Evolutionary conservation across 371 early-diverging fungal genomes (phyloP).

Genomic region (Circinella minor): DNA sequence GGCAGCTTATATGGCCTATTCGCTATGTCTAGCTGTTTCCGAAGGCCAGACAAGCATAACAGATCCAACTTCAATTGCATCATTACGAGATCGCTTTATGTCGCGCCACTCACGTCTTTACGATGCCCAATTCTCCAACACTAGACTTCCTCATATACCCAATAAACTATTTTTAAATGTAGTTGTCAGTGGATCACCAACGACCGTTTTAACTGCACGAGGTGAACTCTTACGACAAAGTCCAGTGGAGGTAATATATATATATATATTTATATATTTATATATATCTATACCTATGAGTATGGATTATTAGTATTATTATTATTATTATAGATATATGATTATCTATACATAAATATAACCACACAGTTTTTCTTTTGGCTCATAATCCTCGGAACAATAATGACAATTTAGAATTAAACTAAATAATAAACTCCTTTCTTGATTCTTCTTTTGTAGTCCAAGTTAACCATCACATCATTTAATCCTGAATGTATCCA

Average conservation of each 20-base stretch:
- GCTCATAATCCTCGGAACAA: conserved; percentile 7
- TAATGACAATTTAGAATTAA: conserved; percentile 11
- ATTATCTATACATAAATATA: neutral
- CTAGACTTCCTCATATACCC: neutral
- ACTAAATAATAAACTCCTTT: neutral
- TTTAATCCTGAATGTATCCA: conserved; percentile 18
- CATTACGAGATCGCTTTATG: conserved; percentile 21
- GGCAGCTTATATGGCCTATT: conserved; percentile 25
- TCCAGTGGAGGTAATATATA: conserved; percentile 18
- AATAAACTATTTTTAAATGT: conserved; percentile 17
- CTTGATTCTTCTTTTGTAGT: neutral
- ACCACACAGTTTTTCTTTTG: neutral
- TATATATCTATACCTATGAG: neutral
- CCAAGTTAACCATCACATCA: conserved; percentile 17
- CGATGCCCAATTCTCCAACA: conserved; percentile 18
- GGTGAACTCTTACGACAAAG: conserved; percentile 23
- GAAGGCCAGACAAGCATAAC: conserved; percentile 12
- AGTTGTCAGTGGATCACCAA: conserved; percentile 20
- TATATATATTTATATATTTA: neutral
- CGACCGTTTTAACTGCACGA: conserved; percentile 17
- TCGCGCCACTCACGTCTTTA: conserved; percentile 20
- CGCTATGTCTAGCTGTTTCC: conserved; percentile 23
- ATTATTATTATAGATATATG: neutral
- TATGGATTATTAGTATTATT: neutral
- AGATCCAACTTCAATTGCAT: conserved; percentile 15